Evolutionary conservation across 2,329 filamentous ascomycete species (phyloP).

Genomic region (Pestalotiopsis sp.): DNA sequence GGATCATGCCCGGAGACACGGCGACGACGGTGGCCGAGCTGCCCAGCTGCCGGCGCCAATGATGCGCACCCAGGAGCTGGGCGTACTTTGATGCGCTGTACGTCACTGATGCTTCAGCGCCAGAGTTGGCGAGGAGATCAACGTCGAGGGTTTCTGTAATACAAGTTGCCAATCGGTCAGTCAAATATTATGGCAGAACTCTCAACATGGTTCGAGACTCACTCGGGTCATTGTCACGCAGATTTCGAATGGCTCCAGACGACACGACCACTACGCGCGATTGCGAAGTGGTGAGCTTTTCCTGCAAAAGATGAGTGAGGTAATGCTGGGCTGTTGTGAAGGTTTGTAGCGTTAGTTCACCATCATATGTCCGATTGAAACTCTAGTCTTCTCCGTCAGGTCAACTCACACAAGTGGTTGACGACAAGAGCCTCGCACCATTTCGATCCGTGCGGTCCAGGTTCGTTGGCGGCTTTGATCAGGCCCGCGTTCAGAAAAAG

Average conservation of each 20-base stretch:
- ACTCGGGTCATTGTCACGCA: slow-evolving; percentile 40
- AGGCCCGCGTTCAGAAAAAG: slow-evolving; percentile 52
- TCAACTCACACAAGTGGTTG: slow-evolving; percentile 50
- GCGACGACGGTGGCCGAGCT: slow-evolving; percentile 48
- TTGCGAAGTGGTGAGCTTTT: slow-evolving; percentile 47
- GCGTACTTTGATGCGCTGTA: slow-evolving; percentile 52
- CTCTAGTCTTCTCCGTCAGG: background rate
- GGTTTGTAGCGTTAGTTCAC: background rate
- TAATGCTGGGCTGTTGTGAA: slow-evolving; percentile 51
- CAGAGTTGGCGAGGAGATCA: slow-evolving; percentile 36
- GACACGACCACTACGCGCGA: slow-evolving; percentile 53
- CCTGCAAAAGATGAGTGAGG: slow-evolving; percentile 48
- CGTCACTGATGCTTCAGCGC: slow-evolving; percentile 25
- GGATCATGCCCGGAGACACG: slow-evolving; percentile 55
- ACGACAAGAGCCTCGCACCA: slow-evolving; percentile 54
- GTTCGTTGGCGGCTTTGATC: slow-evolving; percentile 34
- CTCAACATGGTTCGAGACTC: slow-evolving; percentile 13
- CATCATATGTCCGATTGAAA: background rate
- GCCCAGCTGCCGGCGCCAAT: slow-evolving; percentile 55
- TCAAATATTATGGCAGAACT: background rate
- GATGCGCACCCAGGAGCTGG: slow-evolving; percentile 53
- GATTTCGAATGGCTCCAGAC: slow-evolving; percentile 46
- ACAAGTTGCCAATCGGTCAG: background rate
- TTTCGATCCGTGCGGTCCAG: slow-evolving; percentile 41
- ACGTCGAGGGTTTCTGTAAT: slow-evolving; percentile 18